Conservation (phyloP, 805 yeast species). For the Yamadazyma takamatsuzukensis region DNA sequence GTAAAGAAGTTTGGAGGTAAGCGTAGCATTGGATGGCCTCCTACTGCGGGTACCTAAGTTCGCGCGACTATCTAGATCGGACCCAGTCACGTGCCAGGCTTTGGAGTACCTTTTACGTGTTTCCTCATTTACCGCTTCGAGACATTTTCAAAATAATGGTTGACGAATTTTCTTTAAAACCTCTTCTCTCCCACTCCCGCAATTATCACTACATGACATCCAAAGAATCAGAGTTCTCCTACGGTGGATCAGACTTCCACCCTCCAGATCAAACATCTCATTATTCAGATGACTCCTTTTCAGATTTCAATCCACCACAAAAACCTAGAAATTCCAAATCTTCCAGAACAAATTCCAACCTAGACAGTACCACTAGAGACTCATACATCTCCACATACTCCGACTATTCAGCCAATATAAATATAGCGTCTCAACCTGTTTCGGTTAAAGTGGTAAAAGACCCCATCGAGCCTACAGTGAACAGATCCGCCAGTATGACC, state of each 20-base stretch:
- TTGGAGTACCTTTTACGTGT: too few species aligned
- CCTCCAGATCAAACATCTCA: conserved; percentile 1
- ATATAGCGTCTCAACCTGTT: conserved; percentile 19
- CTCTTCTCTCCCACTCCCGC: too few species aligned
- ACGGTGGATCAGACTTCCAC: conserved; percentile 8
- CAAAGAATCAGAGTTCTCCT: conserved; percentile 11
- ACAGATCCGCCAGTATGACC: conserved; percentile 9
- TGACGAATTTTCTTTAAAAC: too few species aligned
- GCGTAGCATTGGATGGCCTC: conserved; percentile 1
- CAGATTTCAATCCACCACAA: conserved; percentile 5
- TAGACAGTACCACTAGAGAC: conserved; percentile 8
- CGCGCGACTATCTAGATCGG: too few species aligned
- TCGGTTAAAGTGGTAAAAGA: conserved; percentile 18
- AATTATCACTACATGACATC: not conserved
- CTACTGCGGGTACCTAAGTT: too few species aligned
- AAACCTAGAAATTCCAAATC: not conserved
- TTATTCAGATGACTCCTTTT: conserved; percentile 1
- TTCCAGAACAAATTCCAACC: not conserved
- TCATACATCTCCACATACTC: conserved; percentile 19
- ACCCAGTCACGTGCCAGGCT: too few species aligned
- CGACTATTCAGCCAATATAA: conserved; percentile 18
- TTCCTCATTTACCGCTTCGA: not conserved
- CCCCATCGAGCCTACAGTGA: conserved; percentile 12
- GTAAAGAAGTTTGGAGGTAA: conserved; percentile 2
- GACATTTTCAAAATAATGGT: not conserved